These are phyloP conservation scores for Kalmanozyma brasiliensis DNA, from an alignment of 1,284 basidiomycete genomes.

Conservation along the genomic window DNA sequence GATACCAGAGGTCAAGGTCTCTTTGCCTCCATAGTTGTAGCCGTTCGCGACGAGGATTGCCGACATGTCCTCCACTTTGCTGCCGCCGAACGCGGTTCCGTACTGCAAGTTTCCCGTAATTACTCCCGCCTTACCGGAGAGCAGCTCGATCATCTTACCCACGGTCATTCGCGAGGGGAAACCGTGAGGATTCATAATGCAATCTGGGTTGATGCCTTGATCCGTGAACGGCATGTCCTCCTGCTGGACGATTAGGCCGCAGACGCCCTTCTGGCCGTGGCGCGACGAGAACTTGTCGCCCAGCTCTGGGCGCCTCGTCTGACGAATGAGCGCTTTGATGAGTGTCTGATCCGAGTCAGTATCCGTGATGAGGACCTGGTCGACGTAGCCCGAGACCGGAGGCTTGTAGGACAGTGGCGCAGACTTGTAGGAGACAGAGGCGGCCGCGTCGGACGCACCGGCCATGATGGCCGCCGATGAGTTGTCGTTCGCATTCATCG, in stretches of 20 bases:
- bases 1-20: slow-evolving; percentile 97
- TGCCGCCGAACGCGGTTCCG: slow-evolving; percentile 94
- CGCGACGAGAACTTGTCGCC: slow-evolving; percentile 99
- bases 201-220: slow-evolving; percentile 92
- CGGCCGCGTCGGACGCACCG: slow-evolving; percentile 27
- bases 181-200: slow-evolving; percentile 99
- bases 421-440: slow-evolving; percentile 72
- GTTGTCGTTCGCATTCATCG: slow-evolving; percentile 82
- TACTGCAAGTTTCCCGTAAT: slow-evolving; percentile 87
- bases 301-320: slow-evolving; percentile 93
- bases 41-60: slow-evolving; percentile 92
- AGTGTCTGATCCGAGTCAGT: slow-evolving; percentile 90
- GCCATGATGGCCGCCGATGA: slow-evolving; percentile 60
- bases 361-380: slow-evolving; percentile 97
- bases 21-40: slow-evolving; percentile 96
- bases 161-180: slow-evolving; percentile 99
- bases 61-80: slow-evolving; percentile 99
- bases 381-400: slow-evolving; percentile 85
- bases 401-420: slow-evolving; percentile 61
- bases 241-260: slow-evolving; percentile 96
- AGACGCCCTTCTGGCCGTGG: slow-evolving; percentile 99
- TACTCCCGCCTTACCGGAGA: slow-evolving; percentile 85
- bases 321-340: slow-evolving; percentile 97
- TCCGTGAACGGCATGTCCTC: slow-evolving; percentile 99
- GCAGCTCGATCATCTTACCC: slow-evolving; percentile 98